phyloP scores from a whole-genome alignment of 2,329 filamentous ascomycete species.

The Arthrobotrys megalospora region DNA sequence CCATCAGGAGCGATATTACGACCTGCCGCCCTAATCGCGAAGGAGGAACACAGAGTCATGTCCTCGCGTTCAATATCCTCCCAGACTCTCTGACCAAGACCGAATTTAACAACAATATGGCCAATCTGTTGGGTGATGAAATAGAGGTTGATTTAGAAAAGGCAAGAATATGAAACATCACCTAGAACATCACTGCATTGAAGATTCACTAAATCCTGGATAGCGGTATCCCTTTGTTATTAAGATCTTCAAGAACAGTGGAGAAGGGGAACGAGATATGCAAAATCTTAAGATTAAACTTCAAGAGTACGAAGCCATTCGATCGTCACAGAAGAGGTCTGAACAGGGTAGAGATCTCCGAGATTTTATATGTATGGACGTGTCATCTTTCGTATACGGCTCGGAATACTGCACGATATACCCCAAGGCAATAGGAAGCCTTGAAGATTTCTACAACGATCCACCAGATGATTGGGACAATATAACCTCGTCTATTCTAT shows the following conservation, averaged over 20 bases:
- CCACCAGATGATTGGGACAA: not conserved
- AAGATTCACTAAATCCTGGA: too few species aligned
- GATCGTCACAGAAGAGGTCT: too few species aligned
- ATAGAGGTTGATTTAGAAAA: constrained; percentile 8
- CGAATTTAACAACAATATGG: not conserved
- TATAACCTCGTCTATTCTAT: constrained; percentile 1
- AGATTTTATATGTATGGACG: constrained; percentile 20
- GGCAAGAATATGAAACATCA: not conserved
- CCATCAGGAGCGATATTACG: constrained; percentile 2
- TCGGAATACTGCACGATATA: constrained; percentile 17
- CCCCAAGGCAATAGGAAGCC: constrained; percentile 20
- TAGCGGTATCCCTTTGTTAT: constrained; percentile 29
- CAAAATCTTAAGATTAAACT: not conserved
- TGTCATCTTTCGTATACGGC: constrained; percentile 16
- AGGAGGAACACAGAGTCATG: constrained; percentile 10
- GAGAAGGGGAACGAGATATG: not conserved
- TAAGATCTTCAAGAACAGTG: constrained; percentile 11
- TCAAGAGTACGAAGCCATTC: not conserved
- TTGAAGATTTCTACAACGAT: constrained; percentile 10
- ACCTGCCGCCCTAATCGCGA: not conserved
- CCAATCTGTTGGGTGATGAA: constrained; percentile 8
- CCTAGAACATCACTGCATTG: too few species aligned
- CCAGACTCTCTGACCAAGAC: not conserved
- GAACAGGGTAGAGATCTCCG: not conserved
- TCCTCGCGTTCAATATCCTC: constrained; percentile 25